phyloP scores from a whole-genome alignment of 83 land plant genomes.

The Larix sibirica region DNA sequence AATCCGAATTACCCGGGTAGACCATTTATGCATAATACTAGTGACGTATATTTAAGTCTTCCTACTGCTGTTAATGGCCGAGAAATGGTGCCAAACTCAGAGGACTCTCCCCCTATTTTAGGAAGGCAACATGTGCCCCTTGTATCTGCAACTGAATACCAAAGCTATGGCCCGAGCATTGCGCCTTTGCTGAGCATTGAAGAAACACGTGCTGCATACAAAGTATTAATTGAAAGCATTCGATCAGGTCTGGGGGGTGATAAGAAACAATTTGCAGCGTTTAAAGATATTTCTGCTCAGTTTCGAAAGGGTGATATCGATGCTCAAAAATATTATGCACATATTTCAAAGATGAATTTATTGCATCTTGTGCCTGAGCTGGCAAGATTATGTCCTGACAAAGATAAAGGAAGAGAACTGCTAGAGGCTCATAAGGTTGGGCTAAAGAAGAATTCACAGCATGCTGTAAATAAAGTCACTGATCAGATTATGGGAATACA shows the following conservation, averaged over 20 bases:
- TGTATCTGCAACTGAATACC: slow-evolving; percentile 21
- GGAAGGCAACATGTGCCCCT: not conserved
- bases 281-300: slow-evolving; percentile 71
- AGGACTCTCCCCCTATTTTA: slow-evolving; percentile 1
- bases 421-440: slow-evolving; percentile 56
- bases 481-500: not conserved
- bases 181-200: slow-evolving; percentile 34
- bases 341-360: slow-evolving; percentile 71
- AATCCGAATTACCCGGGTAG: slow-evolving; percentile 29
- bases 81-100: not conserved
- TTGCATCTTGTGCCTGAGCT: slow-evolving; percentile 78
- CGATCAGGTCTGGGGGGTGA: slow-evolving; percentile 64
- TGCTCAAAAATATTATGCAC: slow-evolving; percentile 49
- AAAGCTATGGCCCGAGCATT: slow-evolving; percentile 10
- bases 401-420: slow-evolving; percentile 76
- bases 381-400: slow-evolving; percentile 92
- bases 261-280: slow-evolving; percentile 66
- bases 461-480: not conserved
- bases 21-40: slow-evolving; percentile 37
- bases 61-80: slow-evolving; percentile 23
- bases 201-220: slow-evolving; percentile 80
- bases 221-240: slow-evolving; percentile 78
- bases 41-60: slow-evolving; percentile 21
- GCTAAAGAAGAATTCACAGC: slow-evolving; percentile 12
- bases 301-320: slow-evolving; percentile 73